phyloP scores from a whole-genome alignment of 1,284 basidiomycete genomes.

The Sporisorium sorghi region DNA sequence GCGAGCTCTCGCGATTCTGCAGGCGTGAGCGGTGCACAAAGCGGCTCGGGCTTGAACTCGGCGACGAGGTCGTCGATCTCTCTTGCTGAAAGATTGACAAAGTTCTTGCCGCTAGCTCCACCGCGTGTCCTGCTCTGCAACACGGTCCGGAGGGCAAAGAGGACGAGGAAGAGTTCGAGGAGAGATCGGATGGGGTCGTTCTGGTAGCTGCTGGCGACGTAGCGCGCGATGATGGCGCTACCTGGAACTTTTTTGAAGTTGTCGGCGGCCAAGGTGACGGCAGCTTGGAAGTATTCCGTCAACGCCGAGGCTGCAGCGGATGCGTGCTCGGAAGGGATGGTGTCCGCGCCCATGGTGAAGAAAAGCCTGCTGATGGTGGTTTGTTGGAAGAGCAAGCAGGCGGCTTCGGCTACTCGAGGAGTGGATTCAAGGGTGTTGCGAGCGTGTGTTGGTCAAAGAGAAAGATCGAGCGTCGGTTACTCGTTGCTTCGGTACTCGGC shows the following conservation, averaged over 20 bases:
- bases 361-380: neutral
- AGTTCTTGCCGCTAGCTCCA: slow-evolving; percentile 83
- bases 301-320: slow-evolving; percentile 30
- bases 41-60: slow-evolving; percentile 91
- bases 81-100: slow-evolving; percentile 91
- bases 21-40: slow-evolving; percentile 76
- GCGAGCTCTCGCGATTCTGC: slow-evolving; percentile 79
- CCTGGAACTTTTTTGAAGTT: slow-evolving; percentile 77
- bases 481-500: slow-evolving; percentile 3
- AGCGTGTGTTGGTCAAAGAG: neutral
- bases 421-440: neutral
- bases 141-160: slow-evolving; percentile 85
- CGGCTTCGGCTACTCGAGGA: neutral
- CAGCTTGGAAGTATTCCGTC: slow-evolving; percentile 33
- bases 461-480: neutral
- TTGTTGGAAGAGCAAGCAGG: neutral
- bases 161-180: slow-evolving; percentile 87
- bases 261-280: slow-evolving; percentile 17
- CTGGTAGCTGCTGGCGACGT: slow-evolving; percentile 83
- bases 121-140: slow-evolving; percentile 88
- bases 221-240: slow-evolving; percentile 87
- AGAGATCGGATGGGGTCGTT: slow-evolving; percentile 85
- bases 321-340: slow-evolving; percentile 25
- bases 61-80: slow-evolving; percentile 96
- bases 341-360: slow-evolving; percentile 16